Evolutionary conservation across 768 basidiomycete genomes (phyloP).

Genomic region (Tricholoma sp.): DNA sequence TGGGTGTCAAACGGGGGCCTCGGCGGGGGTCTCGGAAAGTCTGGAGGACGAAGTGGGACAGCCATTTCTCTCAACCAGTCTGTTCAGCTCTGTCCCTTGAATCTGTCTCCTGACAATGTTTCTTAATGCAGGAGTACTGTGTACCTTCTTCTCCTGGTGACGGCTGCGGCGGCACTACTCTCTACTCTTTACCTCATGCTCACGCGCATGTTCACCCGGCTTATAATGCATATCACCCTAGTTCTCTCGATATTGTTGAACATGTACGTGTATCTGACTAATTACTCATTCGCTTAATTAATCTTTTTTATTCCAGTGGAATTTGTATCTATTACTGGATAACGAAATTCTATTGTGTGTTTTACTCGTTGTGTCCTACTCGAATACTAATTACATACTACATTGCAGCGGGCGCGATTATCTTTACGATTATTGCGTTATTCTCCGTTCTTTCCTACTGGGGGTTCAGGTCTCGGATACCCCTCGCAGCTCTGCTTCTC

Average conservation of each 20-base stretch:
- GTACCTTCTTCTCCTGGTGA: slow-evolving; percentile 71
- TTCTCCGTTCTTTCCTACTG: slow-evolving; percentile 73
- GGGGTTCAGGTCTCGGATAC: slow-evolving; percentile 68
- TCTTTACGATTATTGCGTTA: slow-evolving; percentile 77
- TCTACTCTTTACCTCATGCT: slow-evolving; percentile 66
- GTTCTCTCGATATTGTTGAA: slow-evolving; percentile 58
- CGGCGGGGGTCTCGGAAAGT: slow-evolving; percentile 65
- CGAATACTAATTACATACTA: slow-evolving; percentile 1
- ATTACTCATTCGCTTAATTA: not conserved
- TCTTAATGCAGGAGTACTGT: slow-evolving; percentile 55
- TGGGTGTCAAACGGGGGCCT: slow-evolving; percentile 64
- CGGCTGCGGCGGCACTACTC: slow-evolving; percentile 60
- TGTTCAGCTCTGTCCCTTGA: slow-evolving; percentile 14
- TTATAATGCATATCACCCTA: slow-evolving; percentile 75
- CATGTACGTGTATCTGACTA: slow-evolving; percentile 40
- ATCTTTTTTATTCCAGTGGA: slow-evolving; percentile 37
- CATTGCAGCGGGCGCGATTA: slow-evolving; percentile 66
- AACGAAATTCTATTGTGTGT: slow-evolving; percentile 62
- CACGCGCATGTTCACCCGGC: slow-evolving; percentile 63
- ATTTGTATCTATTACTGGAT: slow-evolving; percentile 75
- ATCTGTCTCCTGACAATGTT: not conserved
- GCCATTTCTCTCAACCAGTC: slow-evolving; percentile 63
- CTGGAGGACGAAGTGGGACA: slow-evolving; percentile 52
- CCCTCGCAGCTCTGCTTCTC: slow-evolving; percentile 69
- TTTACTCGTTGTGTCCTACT: not conserved